phyloP scores from a whole-genome alignment of 2,329 filamentous ascomycete genomes.

The Hypoxylon sp. region DNA sequence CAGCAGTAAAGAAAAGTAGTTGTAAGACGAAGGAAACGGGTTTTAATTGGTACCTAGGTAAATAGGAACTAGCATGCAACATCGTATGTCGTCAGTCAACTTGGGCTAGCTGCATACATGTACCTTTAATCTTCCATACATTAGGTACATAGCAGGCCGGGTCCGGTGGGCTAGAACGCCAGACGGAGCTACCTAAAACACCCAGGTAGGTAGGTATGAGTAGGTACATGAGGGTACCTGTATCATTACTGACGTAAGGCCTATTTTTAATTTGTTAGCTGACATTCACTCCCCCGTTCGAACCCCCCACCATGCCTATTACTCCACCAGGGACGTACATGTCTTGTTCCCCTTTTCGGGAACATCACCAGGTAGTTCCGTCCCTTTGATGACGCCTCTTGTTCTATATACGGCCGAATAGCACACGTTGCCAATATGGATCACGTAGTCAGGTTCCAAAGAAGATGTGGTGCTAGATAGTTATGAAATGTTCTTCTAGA shows the following conservation, averaged over 20 bases:
- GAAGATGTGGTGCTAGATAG: no score
- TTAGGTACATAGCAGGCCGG: neutral
- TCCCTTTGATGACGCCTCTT: neutral
- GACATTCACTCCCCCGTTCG: neutral
- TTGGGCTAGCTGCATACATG: neutral
- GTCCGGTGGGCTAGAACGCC: neutral
- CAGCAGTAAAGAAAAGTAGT: neutral
- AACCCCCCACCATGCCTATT: neutral
- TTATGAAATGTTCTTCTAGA: no score
- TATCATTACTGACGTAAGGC: neutral
- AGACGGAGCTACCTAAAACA: no score
- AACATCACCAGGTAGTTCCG: neutral
- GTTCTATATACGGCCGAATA: neutral
- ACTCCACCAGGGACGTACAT: no score
- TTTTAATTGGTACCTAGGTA: neutral
- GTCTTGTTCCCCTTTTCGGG: neutral
- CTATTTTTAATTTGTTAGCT: constrained; percentile 1
- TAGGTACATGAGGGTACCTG: neutral
- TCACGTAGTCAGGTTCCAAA: neutral
- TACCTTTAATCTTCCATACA: neutral
- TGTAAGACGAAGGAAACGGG: neutral
- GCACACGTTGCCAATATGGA: neutral
- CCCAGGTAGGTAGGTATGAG: no score
- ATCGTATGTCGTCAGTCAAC: constrained; percentile 2
- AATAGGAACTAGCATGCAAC: neutral